Conservation (phyloP, 495 filamentous ascomycete species). For the Daldinia childiae region DNA sequence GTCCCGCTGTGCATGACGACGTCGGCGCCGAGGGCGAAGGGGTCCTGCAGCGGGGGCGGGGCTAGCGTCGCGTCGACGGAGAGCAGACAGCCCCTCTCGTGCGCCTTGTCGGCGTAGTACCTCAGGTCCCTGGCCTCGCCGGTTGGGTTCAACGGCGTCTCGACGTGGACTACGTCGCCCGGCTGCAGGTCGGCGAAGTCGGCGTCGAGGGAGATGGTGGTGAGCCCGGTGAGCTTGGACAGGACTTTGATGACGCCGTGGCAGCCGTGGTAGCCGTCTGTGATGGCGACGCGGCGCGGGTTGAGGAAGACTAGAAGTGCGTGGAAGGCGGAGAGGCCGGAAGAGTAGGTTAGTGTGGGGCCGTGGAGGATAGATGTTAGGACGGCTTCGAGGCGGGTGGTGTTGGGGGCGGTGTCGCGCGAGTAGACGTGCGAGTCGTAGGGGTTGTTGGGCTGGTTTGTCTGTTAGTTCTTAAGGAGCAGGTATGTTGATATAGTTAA, state of each 20-base stretch:
- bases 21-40: conserved; percentile 82
- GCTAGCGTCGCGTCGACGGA: conserved; percentile 90
- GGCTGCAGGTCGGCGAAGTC: conserved; percentile 59
- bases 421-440: conserved; percentile 77
- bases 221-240: conserved; percentile 72
- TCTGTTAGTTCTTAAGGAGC: conserved; percentile 3
- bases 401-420: conserved; percentile 75
- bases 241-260: conserved; percentile 82
- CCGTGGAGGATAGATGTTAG: conserved; percentile 77
- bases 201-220: conserved; percentile 69
- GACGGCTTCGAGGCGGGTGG: conserved; percentile 83
- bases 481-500: background rate
- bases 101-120: conserved; percentile 74
- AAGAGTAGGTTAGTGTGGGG: conserved; percentile 77
- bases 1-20: conserved; percentile 90
- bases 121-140: conserved; percentile 80
- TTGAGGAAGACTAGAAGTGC: conserved; percentile 79
- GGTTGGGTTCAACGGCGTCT: conserved; percentile 90
- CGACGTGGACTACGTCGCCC: conserved; percentile 90
- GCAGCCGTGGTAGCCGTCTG: conserved; percentile 90
- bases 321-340: conserved; percentile 88
- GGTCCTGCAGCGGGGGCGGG: conserved; percentile 89
- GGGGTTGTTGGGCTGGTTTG: conserved; percentile 48
- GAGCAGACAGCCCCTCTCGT: conserved; percentile 68
- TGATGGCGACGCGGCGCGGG: conserved; percentile 80